These are phyloP conservation scores for Tripidium arundinaceum DNA, from an alignment of 202 grass and related monocot species.

Conservation along the genomic window DNA sequence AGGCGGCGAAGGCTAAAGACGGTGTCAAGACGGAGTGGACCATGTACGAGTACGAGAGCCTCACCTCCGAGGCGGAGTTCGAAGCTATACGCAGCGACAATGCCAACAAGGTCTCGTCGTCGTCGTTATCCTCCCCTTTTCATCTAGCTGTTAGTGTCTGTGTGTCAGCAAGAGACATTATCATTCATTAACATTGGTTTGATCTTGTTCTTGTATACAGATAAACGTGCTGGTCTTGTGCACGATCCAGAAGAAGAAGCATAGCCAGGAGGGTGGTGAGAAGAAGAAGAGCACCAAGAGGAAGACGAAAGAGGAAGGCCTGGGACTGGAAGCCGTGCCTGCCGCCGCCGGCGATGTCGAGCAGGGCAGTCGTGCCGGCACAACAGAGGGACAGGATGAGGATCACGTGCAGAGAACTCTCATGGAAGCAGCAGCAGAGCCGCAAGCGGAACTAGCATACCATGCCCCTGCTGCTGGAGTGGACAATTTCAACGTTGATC, in stretches of 20 bases:
- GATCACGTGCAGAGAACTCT: neutral
- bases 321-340: too few species aligned
- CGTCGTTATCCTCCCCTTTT: neutral
- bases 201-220: neutral
- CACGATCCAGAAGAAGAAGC: slow-evolving; percentile 14
- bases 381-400: neutral
- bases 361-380: too few species aligned
- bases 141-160: neutral
- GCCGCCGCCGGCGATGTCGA: neutral
- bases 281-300: neutral
- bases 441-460: neutral
- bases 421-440: neutral
- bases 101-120: neutral
- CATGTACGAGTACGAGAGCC: slow-evolving; percentile 39
- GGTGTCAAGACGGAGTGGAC: slow-evolving; percentile 18
- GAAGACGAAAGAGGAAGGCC: neutral
- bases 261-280: neutral
- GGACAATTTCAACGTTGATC: neutral
- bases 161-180: neutral
- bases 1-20: neutral
- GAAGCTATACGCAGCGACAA: neutral
- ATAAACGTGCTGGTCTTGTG: neutral
- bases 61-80: neutral
- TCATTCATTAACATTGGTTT: neutral
- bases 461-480: neutral